phyloP scores from a whole-genome alignment of 2,329 filamentous ascomycete genomes.

The Myriosclerotinia curreyana region DNA sequence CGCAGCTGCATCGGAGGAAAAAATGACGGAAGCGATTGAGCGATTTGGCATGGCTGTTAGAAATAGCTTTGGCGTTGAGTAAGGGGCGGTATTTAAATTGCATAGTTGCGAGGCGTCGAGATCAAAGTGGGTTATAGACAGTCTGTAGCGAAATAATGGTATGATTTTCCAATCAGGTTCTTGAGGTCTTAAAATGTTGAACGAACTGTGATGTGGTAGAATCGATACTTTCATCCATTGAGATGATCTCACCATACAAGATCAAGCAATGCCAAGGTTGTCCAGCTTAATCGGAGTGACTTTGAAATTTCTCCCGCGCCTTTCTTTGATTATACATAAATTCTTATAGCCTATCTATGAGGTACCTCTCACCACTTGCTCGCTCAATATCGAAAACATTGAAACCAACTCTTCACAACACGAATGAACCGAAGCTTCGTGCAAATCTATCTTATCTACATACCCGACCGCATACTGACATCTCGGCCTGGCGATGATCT shows the following conservation, averaged over 20 bases:
- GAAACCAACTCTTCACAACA: too few species aligned
- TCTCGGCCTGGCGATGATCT: too few species aligned
- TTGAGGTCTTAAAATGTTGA: background rate
- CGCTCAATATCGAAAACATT: too few species aligned
- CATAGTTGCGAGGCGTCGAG: constrained; percentile 14
- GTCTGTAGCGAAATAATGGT: constrained; percentile 5
- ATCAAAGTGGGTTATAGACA: constrained; percentile 14
- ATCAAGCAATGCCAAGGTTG: background rate
- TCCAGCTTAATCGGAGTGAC: background rate
- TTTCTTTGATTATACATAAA: too few species aligned
- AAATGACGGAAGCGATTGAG: constrained; percentile 68
- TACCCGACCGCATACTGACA: too few species aligned
- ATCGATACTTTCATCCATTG: background rate
- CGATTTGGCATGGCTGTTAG: constrained; percentile 74
- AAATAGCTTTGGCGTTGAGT: constrained; percentile 50
- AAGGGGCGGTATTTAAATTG: background rate
- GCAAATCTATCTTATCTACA: too few species aligned
- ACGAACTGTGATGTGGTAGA: background rate
- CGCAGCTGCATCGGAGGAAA: constrained; percentile 70
- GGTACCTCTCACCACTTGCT: too few species aligned
- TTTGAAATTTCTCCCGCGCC: background rate
- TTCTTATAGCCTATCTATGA: too few species aligned
- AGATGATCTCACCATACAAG: background rate
- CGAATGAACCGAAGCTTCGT: too few species aligned
- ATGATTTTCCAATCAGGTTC: background rate